Evolutionary conservation across 2,329 filamentous ascomycete species (phyloP).

Genomic region (Diplodia sapinea): DNA sequence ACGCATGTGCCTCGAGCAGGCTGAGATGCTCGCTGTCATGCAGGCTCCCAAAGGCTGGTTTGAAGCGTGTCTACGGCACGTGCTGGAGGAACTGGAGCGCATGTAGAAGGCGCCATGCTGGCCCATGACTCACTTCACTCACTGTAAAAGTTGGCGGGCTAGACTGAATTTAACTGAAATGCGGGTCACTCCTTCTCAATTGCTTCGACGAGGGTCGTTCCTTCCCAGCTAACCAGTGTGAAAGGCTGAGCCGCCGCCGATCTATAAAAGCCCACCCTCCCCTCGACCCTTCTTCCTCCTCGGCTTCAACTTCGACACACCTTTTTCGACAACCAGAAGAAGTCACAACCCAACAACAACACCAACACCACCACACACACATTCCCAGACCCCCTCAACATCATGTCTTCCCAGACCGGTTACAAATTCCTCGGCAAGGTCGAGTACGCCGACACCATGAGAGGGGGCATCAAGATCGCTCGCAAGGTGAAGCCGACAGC

Average conservation of each 20-base stretch:
- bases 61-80: background rate
- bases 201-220: background rate
- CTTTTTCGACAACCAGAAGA: background rate
- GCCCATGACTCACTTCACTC: background rate
- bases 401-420: no score
- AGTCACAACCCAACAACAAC: no score
- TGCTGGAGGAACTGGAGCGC: background rate
- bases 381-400: no score
- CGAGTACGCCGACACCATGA: no score
- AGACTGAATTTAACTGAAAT: background rate
- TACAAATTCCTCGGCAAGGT: no score
- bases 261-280: background rate
- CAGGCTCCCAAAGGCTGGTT: background rate
- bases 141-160: background rate
- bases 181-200: background rate
- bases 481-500: no score
- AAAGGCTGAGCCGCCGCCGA: background rate
- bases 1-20: background rate
- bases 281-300: background rate
- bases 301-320: background rate
- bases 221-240: background rate
- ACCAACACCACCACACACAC: no score
- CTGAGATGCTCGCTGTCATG: background rate
- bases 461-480: no score
- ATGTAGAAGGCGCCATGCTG: background rate